Evolutionary conservation across 768 basidiomycete genomes (phyloP).

Genomic region (Kwoniella newhampshirensis): DNA sequence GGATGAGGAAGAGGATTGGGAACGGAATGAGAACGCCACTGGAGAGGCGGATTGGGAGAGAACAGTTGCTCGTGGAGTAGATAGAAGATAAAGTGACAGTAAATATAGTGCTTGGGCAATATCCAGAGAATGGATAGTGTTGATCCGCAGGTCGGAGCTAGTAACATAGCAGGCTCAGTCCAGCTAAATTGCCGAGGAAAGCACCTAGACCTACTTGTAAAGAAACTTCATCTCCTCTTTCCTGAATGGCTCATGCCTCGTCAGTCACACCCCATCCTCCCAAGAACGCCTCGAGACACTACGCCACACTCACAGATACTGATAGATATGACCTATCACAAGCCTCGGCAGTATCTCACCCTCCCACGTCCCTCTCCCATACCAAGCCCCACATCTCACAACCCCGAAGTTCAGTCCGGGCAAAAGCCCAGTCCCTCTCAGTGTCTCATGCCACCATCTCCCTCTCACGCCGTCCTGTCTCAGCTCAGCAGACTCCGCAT

Average conservation of each 20-base stretch:
- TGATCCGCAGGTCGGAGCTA: slow-evolving; percentile 48
- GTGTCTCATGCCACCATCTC: slow-evolving; percentile 50
- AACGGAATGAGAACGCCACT: slow-evolving; percentile 25
- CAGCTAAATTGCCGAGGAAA: not conserved
- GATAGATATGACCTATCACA: slow-evolving; percentile 46
- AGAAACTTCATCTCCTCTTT: slow-evolving; percentile 53
- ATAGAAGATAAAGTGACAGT: slow-evolving; percentile 28
- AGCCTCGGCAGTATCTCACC: slow-evolving; percentile 44
- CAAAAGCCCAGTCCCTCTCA: slow-evolving; percentile 39
- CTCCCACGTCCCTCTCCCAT: slow-evolving; percentile 44
- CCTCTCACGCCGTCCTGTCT: slow-evolving; percentile 46
- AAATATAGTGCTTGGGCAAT: slow-evolving; percentile 39
- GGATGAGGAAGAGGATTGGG: slow-evolving; percentile 18
- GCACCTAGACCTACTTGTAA: slow-evolving; percentile 38
- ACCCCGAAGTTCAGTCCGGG: slow-evolving; percentile 40
- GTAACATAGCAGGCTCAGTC: not conserved
- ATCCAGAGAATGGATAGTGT: slow-evolving; percentile 46
- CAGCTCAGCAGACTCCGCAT: slow-evolving; percentile 36
- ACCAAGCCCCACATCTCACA: slow-evolving; percentile 43
- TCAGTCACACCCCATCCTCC: not conserved
- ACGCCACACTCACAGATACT: slow-evolving; percentile 35
- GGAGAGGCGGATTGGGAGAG: slow-evolving; percentile 18
- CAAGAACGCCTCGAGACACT: not conserved
- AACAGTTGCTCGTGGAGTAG: slow-evolving; percentile 17
- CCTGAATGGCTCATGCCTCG: slow-evolving; percentile 10